A percentile compares a stretch with the other conserved stretches of the same genome.
Conservation (phyloP, 306 rosid genomes). For the Adenanthera pavonina region DNA sequence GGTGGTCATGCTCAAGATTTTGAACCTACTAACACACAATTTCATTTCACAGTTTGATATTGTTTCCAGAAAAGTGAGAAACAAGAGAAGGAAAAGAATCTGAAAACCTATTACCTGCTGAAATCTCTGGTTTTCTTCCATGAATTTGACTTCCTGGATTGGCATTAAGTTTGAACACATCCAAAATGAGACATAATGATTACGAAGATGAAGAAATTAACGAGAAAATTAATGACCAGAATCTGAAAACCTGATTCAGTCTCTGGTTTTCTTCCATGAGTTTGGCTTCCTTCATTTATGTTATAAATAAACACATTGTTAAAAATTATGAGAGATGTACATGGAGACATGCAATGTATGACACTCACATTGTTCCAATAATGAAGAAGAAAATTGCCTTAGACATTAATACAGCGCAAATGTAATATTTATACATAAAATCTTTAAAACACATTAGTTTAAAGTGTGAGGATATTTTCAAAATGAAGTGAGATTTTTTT, state of each 20-base stretch:
- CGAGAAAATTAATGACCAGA: not conserved
- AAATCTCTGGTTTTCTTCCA: conserved; percentile 41
- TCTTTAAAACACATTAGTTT: not conserved
- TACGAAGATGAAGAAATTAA: not conserved
- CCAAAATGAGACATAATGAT: not conserved
- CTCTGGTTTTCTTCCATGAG: conserved; percentile 43
- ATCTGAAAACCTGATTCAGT: conserved; percentile 39
- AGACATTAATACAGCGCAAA: too few relatives aligned
- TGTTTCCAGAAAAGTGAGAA: not conserved
- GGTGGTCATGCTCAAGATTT: conserved; percentile 6
- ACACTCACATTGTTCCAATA: too few relatives aligned
- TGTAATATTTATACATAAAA: not conserved
- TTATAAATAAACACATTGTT: not conserved
- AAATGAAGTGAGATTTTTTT: too few relatives aligned
- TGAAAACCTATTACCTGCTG: conserved; percentile 34
- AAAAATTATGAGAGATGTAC: too few relatives aligned
- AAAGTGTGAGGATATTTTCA: too few relatives aligned
- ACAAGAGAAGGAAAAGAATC: not conserved
- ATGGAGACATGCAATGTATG: too few relatives aligned
- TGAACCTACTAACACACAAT: not conserved
- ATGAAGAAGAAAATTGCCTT: too few relatives aligned
- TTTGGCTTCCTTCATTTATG: conserved; percentile 37
- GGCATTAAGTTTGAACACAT: not conserved
- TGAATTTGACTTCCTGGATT: conserved; percentile 42
- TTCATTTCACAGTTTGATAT: conserved; percentile 10